phyloP scores from a whole-genome alignment of 345 rosid genomes.

The Gossypium longicalyx region DNA sequence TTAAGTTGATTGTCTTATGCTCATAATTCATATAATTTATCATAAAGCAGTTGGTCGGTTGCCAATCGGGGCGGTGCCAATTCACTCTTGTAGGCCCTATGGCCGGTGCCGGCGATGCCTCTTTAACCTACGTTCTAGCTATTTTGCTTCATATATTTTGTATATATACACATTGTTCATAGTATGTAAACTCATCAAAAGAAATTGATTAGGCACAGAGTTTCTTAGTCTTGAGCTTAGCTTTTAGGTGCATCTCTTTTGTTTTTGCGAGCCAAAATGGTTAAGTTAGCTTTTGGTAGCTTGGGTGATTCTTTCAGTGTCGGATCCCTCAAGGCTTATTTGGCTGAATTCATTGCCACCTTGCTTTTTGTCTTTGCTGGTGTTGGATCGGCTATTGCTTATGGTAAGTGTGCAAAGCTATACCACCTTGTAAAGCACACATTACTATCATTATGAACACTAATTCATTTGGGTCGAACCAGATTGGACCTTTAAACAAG shows the following conservation, averaged over 20 bases:
- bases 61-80: constrained; percentile 18
- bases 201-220: not conserved
- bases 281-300: constrained; percentile 66
- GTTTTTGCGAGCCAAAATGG: constrained; percentile 38
- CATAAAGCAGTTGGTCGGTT: constrained; percentile 47
- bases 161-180: not conserved
- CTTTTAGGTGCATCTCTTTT: not conserved
- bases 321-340: constrained; percentile 56
- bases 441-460: no score
- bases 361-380: constrained; percentile 88
- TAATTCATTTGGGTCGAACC: no score
- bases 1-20: constrained; percentile 31
- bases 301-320: constrained; percentile 61
- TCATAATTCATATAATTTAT: constrained; percentile 34
- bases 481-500: no score
- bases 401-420: constrained; percentile 24
- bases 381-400: constrained; percentile 84
- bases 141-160: not conserved
- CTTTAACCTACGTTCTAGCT: not conserved
- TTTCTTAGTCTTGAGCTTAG: not conserved
- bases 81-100: constrained; percentile 24
- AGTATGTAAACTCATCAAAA: not conserved
- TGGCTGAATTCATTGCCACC: constrained; percentile 85
- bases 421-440: no score
- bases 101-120: constrained; percentile 39